Base-by-base conservation (phyloP, 768 basidiomycete genomes). In the Mycena venus region DNA sequence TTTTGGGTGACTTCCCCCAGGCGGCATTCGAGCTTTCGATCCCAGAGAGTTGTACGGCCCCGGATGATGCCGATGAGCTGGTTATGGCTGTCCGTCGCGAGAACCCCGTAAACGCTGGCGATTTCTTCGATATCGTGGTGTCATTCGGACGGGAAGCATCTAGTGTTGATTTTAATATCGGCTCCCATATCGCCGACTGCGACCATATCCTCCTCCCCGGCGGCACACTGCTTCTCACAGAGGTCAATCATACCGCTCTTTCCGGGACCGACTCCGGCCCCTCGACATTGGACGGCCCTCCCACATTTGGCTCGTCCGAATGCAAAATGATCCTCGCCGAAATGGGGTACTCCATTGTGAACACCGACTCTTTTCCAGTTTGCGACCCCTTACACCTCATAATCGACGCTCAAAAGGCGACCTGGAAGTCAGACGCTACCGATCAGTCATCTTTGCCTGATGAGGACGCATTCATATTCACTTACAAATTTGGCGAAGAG, bases 131-230 rank as follows among this genome's bases (percentile, higher is more conserved):
- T 51, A 69, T 69, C 34, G 58, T 69, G 1, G 4, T 61, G 23
- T 34, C n/a, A 17, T 59, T 69, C 29, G 58, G 58, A 21, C 10
- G 47, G 21, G 29, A 34, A 0, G 25, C 10, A 19, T 51, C 32
- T 5, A 61, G 51, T 59, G 11, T n/a, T 2, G 38, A 47, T 19
- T 8, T 58, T 9, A 29, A 59, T 27, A 44, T n/a, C 27, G 2
- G 6, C 34, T 36, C 29, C 27, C 3, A 25, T 29, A 49, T 69
- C 31, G n/a, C 3, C 0, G 34, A 34, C 21, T 69, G 25, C 31
- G 58, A 69, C 68, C n/a, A 38, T 19, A 60, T 59, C 32, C 68
- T 69, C 29, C 21, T 69, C 10, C 68, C 68, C 3, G 68, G 68
- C 0, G 68, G 68, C 27, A 69, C 58, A 15, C 19, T 69, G n/a